Evolutionary conservation across 129 eudicot genomes (phyloP).

Genomic region (Dittrichia graveolens): DNA sequence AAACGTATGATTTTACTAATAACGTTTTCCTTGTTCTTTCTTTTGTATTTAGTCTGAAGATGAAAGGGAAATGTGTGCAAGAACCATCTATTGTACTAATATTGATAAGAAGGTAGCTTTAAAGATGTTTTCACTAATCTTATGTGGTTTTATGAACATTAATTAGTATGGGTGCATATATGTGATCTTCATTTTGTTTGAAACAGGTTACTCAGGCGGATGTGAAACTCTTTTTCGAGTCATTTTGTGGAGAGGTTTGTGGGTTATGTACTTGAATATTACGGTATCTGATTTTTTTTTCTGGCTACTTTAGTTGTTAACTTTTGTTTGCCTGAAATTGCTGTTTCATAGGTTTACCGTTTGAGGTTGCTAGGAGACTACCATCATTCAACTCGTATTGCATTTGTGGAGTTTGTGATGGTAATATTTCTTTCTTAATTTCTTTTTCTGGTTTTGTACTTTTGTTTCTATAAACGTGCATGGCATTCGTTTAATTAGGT

Average conservation of each 20-base stretch:
- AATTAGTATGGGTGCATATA: background rate
- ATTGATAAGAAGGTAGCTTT: slow-evolving; percentile 69
- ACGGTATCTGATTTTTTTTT: background rate
- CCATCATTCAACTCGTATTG: slow-evolving; percentile 74
- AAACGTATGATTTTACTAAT: slow-evolving; percentile 7
- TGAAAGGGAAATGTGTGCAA: slow-evolving; percentile 93
- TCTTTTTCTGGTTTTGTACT: background rate
- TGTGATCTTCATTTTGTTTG: slow-evolving; percentile 15
- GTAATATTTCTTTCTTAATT: slow-evolving; percentile 28
- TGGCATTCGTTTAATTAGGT: background rate
- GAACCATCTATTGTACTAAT: slow-evolving; percentile 83
- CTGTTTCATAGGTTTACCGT: slow-evolving; percentile 53
- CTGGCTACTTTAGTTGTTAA: slow-evolving; percentile 4
- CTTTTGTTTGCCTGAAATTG: background rate
- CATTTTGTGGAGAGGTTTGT: slow-evolving; percentile 89
- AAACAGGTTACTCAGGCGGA: slow-evolving; percentile 87
- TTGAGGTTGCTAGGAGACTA: slow-evolving; percentile 81
- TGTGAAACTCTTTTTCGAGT: slow-evolving; percentile 74
- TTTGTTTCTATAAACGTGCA: slow-evolving; percentile 1
- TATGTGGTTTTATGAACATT: background rate
- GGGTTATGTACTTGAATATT: background rate
- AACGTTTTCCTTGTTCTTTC: background rate
- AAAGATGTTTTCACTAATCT: background rate
- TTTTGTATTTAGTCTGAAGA: slow-evolving; percentile 66
- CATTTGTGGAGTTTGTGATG: slow-evolving; percentile 74